Evolutionary conservation across 805 yeast species (phyloP), one percentile per base, ranked within the genome.

Genomic region (Schwanniomyces sp.): DNA sequence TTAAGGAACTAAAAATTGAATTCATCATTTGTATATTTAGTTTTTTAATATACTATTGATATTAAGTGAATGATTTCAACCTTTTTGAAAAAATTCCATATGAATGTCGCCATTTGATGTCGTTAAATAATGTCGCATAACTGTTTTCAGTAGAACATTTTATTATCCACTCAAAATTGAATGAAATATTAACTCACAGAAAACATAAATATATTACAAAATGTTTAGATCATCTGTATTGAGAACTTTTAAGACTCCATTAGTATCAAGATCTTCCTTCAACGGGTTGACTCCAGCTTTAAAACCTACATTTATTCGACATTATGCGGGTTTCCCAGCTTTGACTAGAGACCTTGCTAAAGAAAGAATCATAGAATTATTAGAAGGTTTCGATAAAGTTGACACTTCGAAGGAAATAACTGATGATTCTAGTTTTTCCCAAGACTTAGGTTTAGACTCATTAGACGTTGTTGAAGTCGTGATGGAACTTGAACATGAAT

Each of bases 361-460:
- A 45, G 85, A 81, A 57, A 77, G 90, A 71, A 72, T 84, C 46
- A 60, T 82, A 46, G 88, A 84, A 59, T 67, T 84, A 57, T 72
- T 84, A 52, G 87, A 84, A 64, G 82, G 85, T 7, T 84, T 79
- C 66, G 84, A 79, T 55, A 84, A 83, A 60, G 75, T 80, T 17
- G 74, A 73, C 38, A 21, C 51, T 29, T 52, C 62, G 42, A 71
- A 68, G 49, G 73, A 67, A 34, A 66, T 73, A 52, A 62, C 62
- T 34, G 78, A 72, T 48, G 56, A 57, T 16, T 56, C 72, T 5
- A 57, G 72, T 8, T 73, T 62, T 56, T 58, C 61, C 17, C 70
- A 67, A 46, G 78, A 73, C 53, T 67, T 73, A 55, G 78, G 77
- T 18, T 70, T 73, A 61, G 78, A 73, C 61, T 72, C 77, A 10